Conservation (phyloP, 2,329 filamentous ascomycete genomes). For the Sporothrix schenckii region DNA sequence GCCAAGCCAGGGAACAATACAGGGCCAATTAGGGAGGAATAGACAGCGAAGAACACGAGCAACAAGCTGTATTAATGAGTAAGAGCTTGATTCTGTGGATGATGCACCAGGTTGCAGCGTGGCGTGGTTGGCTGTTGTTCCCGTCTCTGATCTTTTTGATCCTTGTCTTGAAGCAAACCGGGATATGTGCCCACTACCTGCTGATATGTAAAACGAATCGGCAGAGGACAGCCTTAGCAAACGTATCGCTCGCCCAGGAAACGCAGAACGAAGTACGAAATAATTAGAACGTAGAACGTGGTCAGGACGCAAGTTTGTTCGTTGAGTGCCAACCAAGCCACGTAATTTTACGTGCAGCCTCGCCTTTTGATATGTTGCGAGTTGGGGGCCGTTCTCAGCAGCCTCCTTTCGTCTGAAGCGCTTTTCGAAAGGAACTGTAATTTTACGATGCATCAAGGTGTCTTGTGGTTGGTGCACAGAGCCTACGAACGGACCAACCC, state of each 20-base stretch:
- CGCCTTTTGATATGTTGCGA: not conserved
- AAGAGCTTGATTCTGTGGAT: not conserved
- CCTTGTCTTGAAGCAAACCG: conserved; percentile 4
- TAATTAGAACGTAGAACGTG: not conserved
- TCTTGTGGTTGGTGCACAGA: not conserved
- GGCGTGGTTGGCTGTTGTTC: not conserved
- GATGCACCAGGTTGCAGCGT: not conserved
- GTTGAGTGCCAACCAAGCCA: not conserved
- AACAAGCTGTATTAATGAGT: not conserved
- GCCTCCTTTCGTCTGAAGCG: conserved; percentile 1
- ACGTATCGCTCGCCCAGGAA: not conserved
- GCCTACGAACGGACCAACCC: not conserved
- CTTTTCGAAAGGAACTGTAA: not conserved
- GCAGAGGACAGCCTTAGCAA: conserved; percentile 1
- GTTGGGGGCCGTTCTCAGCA: not conserved
- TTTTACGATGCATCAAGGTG: not conserved
- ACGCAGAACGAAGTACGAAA: not conserved
- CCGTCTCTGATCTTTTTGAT: conserved; percentile 6
- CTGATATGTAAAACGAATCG: not conserved
- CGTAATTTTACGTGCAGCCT: conserved; percentile 11
- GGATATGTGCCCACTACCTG: not conserved
- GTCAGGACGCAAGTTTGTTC: not conserved
- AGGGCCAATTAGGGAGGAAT: conserved; percentile 1
- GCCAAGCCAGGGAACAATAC: conserved; percentile 12
- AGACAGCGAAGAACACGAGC: not conserved